These are phyloP conservation scores for Spergularia marina DNA, from an alignment of 148 eudicot genomes.

Conservation along the genomic window DNA sequence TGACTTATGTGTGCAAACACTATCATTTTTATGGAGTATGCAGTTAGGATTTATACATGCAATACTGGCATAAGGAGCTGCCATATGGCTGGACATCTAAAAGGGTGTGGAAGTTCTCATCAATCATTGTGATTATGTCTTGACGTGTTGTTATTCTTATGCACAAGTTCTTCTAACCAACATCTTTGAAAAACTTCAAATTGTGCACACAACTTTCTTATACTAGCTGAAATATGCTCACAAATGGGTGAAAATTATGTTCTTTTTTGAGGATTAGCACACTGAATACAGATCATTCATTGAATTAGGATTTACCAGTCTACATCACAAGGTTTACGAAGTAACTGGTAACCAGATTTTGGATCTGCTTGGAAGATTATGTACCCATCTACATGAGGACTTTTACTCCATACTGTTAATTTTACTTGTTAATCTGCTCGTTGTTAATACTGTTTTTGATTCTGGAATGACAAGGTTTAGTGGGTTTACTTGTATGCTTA, in stretches of 20 bases:
- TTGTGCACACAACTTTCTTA: slow-evolving; percentile 2
- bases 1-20: slow-evolving; percentile 14
- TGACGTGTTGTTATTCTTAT: slow-evolving; percentile 12
- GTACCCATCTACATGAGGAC: slow-evolving; percentile 21
- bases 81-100: slow-evolving; percentile 2
- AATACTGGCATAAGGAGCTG: neutral
- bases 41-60: neutral
- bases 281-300: slow-evolving; percentile 8
- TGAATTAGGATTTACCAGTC: slow-evolving; percentile 7
- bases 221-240: slow-evolving; percentile 5
- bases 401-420: slow-evolving; percentile 6
- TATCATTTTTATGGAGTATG: slow-evolving; percentile 10
- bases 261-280: slow-evolving; percentile 14
- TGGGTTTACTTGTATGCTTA: slow-evolving; percentile 15
- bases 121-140: slow-evolving; percentile 14
- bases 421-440: neutral
- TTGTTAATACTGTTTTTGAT: slow-evolving; percentile 22
- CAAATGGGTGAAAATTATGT: slow-evolving; percentile 16
- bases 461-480: slow-evolving; percentile 17
- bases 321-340: slow-evolving; percentile 14
- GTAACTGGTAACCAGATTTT: slow-evolving; percentile 9
- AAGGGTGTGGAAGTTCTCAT: slow-evolving; percentile 10
- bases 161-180: slow-evolving; percentile 5
- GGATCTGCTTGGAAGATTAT: slow-evolving; percentile 18
- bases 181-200: slow-evolving; percentile 10